Evolutionary conservation across 495 filamentous ascomycete species (phyloP).

Genomic region (Aspergillus carlsbadensis): DNA sequence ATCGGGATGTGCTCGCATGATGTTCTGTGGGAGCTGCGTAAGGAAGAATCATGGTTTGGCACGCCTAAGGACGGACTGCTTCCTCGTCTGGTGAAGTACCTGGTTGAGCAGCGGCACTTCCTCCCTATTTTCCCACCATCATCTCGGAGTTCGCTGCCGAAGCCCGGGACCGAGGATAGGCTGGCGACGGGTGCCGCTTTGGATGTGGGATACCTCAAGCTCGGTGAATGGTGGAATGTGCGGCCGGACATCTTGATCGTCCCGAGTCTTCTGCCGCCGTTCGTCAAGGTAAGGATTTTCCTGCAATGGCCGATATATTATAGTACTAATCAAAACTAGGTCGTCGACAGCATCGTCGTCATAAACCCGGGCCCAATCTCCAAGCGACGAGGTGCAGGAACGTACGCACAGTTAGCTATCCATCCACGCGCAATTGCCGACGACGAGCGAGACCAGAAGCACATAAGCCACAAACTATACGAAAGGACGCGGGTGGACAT

Average conservation of each 20-base stretch:
- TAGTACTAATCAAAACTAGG: constrained; percentile 42
- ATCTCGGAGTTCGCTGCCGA: constrained; percentile 63
- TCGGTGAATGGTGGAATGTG: constrained; percentile 85
- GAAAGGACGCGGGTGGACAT: constrained; percentile 85
- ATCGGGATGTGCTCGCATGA: constrained; percentile 82
- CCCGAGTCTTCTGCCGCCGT: constrained; percentile 79
- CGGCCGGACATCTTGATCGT: constrained; percentile 82
- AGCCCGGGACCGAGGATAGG: constrained; percentile 53
- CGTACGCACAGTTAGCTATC: constrained; percentile 74
- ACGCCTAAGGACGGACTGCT: constrained; percentile 51
- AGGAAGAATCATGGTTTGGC: constrained; percentile 68
- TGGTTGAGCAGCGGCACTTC: constrained; percentile 87
- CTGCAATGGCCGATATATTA: not conserved
- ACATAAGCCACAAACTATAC: constrained; percentile 71
- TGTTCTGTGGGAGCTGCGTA: constrained; percentile 71
- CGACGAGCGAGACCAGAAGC: constrained; percentile 56
- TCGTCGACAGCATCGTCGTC: constrained; percentile 79
- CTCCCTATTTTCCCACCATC: constrained; percentile 83
- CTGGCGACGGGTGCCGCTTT: constrained; percentile 69
- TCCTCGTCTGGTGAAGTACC: constrained; percentile 67
- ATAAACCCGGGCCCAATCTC: constrained; percentile 89
- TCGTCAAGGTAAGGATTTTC: constrained; percentile 69
- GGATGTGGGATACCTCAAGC: constrained; percentile 80
- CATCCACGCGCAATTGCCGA: constrained; percentile 59
- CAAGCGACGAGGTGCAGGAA: constrained; percentile 75